A percentile compares a stretch with the other conserved stretches of the same genome.
Conservation (phyloP, 108 stramenopile genomes). For the Cyclotella choctawhatcheeana region DNA sequence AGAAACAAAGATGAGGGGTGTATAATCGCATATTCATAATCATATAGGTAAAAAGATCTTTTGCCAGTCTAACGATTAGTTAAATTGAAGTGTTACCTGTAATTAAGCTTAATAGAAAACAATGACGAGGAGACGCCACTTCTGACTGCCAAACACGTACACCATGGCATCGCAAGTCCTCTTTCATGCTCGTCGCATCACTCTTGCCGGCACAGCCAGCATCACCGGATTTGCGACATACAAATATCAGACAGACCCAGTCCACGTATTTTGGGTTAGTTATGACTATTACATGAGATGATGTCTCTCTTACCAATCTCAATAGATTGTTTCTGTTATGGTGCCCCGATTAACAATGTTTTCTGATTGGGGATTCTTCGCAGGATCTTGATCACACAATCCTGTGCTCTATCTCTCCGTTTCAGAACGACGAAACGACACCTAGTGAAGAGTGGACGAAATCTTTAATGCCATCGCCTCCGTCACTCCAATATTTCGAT, state of each 20-base stretch:
- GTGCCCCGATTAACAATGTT: too few relatives aligned
- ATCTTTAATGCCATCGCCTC: background rate
- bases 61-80: too few relatives aligned
- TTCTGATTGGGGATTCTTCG: too few relatives aligned
- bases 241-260: conserved; percentile 36
- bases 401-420: conserved; percentile 46
- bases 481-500: conserved; percentile 31
- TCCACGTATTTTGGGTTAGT: conserved; percentile 47
- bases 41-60: too few relatives aligned
- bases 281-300: background rate
- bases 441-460: background rate
- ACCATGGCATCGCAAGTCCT: conserved; percentile 27
- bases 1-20: too few relatives aligned
- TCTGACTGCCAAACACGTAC: background rate
- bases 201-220: conserved; percentile 15
- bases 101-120: too few relatives aligned
- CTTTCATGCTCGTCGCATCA: conserved; percentile 28
- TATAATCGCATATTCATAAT: too few relatives aligned
- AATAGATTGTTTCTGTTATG: too few relatives aligned
- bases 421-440: conserved; percentile 9
- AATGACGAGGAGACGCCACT: background rate
- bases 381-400: conserved; percentile 55
- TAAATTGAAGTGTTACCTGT: too few relatives aligned
- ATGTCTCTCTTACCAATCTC: background rate
- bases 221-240: conserved; percentile 32